Base-by-base conservation (phyloP, 148 eudicot genomes). In the Dianthus caryophyllus region DNA sequence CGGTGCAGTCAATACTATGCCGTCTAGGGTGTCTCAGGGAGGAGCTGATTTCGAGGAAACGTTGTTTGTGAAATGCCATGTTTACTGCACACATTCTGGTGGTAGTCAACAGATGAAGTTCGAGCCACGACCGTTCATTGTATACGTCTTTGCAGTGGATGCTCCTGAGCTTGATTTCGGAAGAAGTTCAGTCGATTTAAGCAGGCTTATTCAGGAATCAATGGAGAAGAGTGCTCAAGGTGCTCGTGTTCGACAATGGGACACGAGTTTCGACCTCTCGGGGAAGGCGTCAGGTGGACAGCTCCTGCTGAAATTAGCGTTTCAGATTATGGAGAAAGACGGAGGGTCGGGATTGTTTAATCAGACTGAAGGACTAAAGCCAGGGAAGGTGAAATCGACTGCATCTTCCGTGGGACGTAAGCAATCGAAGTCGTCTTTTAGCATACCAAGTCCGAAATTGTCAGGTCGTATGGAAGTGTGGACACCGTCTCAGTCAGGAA, bases 11-110 rank as follows among this genome's bases (percentile, higher is more conserved):
- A 84, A 94, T 44, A 94, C 98, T 2, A 94, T 94, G 98, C 98
- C 98, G 0, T 85, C 98, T 4, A 82, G 97, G 61, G 98, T 94
- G 6, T 65, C 96, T 31, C 88, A 94, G 31, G 97, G 92, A 70
- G 88, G 90, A 48, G 98, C 96, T 49, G 98, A 94, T 78, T 94
- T 94, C 29, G 96, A 94, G 61, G 98, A 90, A 82, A 94, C 92
- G 0, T 71, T 94, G 1, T 94, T 94, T 56, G 50, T 90, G 14
- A 81, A 89, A 76, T 84, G 96, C 71, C 88, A 90, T 72, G 96
- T 90, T 27, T 88, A 94, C 73, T 86, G 81, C 81, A 67, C 85
- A 18, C 80, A 80, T 12, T 75, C 74, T 4, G 69, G 82, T 29
- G 84, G 80, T 1, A 57, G 58, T 0, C 78, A 59, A 6, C 78